Evolutionary conservation across 331 rosid genomes (phyloP), one percentile per base, ranked within the genome.

Genomic region (Rhamnella rubrinervis): DNA sequence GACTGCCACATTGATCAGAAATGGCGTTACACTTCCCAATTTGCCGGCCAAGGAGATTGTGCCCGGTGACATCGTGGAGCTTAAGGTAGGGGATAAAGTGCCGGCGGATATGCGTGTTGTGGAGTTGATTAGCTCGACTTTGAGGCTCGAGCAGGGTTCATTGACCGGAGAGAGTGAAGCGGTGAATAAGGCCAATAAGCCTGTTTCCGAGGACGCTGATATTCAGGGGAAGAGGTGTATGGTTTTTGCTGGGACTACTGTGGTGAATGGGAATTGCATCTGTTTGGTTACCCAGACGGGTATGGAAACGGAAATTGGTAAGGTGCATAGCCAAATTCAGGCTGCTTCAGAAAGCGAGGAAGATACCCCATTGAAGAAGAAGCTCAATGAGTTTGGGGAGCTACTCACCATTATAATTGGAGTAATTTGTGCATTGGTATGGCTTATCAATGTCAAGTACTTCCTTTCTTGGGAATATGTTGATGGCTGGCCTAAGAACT

Each of bases 101-200:
- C 85, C 81, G 61, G 85, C 85, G 11, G 85, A 81, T 59, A 68
- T 76, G 85, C 63, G 85, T 52, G 81, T 80, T 28, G 49, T 80
- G 76, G 61, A 40, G 4, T 57, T 80, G 46, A 35, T 76, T 50
- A 81, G 81, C 73, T 81, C 85, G 10, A 81, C 79, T 53, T 60
- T 76, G n/a, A 56, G 85, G 51, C 52, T 77, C 26, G 81, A 81
- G 81, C 85, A 81, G 38, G 85, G 85, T 12, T 81, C 85, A 16
- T 46, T 81, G 78, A 81, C 85, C 0, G 85, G 85, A 7, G 85
- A 81, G 85, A 81, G 85, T 55, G 82, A 81, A 67, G 85, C 81
- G 3, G 85, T 81, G 55, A 81, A 52, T 73, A 81, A 81, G 72
- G 76, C 73, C 18, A 66, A 47, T 41, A 80, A 80, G 78, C 70